A percentile compares a stretch with the other conserved stretches of the same genome.
Evolutionary conservation across 2,329 filamentous ascomycete species (phyloP).

Genomic region (Trichoderma asperellum): DNA sequence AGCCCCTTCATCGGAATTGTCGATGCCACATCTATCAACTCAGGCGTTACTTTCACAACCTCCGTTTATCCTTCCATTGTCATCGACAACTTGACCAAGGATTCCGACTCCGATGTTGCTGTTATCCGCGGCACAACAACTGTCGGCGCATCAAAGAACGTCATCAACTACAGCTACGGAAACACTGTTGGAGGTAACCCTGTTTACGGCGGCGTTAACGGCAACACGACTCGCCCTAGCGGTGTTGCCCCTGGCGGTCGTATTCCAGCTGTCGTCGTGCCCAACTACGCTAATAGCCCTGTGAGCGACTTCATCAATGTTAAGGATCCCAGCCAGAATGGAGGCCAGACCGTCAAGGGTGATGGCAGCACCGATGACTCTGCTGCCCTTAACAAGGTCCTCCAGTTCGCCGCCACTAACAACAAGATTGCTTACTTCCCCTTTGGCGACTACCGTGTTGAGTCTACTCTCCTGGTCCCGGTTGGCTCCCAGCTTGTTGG

Average conservation of each 20-base stretch:
- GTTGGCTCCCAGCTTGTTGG: slow-evolving; percentile 57
- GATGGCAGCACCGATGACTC: slow-evolving; percentile 47
- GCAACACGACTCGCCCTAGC: slow-evolving; percentile 39
- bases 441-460: slow-evolving; percentile 37
- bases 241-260: slow-evolving; percentile 44
- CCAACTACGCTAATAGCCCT: slow-evolving; percentile 44
- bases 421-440: slow-evolving; percentile 39
- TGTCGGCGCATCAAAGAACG: slow-evolving; percentile 38
- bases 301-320: slow-evolving; percentile 41
- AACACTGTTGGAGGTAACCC: slow-evolving; percentile 49
- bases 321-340: slow-evolving; percentile 44
- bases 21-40: slow-evolving; percentile 48
- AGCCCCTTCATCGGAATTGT: slow-evolving; percentile 47
- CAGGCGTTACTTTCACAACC: slow-evolving; percentile 46
- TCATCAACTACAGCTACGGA: slow-evolving; percentile 48
- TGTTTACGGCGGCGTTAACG: slow-evolving; percentile 43
- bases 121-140: slow-evolving; percentile 39
- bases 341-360: slow-evolving; percentile 41
- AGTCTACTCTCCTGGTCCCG: slow-evolving; percentile 36
- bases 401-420: slow-evolving; percentile 42
- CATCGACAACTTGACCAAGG: slow-evolving; percentile 50
- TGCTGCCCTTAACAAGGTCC: slow-evolving; percentile 44
- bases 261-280: slow-evolving; percentile 44
- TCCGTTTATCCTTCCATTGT: slow-evolving; percentile 46
- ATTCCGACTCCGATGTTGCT: slow-evolving; percentile 44